These are phyloP conservation scores for Leptodontidium sp. DNA, from an alignment of 2,329 filamentous ascomycete genomes.

Conservation along the genomic window DNA sequence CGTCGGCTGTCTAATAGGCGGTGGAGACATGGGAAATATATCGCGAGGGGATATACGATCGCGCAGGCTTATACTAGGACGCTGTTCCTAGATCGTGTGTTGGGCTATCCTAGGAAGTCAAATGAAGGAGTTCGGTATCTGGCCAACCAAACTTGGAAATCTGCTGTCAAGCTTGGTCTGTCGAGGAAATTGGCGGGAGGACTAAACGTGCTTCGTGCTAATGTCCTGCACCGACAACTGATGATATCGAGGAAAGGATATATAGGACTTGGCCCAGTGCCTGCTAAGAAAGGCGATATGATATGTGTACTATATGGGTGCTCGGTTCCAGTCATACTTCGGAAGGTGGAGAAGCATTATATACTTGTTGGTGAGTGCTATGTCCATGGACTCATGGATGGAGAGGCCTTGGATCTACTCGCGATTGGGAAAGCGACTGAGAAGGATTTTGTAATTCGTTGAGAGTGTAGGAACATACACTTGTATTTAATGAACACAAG, in stretches of 20 bases:
- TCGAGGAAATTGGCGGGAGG: slow-evolving; percentile 5
- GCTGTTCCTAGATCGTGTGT: background rate
- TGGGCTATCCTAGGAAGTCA: slow-evolving; percentile 9
- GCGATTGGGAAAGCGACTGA: slow-evolving; percentile 14
- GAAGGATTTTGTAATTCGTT: slow-evolving; percentile 12
- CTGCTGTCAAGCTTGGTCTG: slow-evolving; percentile 7
- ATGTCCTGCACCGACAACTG: slow-evolving; percentile 9
- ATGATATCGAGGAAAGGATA: slow-evolving; percentile 11
- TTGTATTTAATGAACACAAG: background rate
- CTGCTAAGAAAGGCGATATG: slow-evolving; percentile 3
- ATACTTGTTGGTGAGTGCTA: slow-evolving; percentile 16
- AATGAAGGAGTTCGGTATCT: slow-evolving; percentile 10
- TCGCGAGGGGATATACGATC: slow-evolving; percentile 9
- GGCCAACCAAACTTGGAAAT: slow-evolving; percentile 12
- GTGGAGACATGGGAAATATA: slow-evolving; percentile 17
- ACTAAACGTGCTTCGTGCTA: slow-evolving; percentile 4
- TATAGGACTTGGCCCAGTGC: slow-evolving; percentile 8
- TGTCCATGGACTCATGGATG: slow-evolving; percentile 16
- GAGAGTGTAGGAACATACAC: background rate
- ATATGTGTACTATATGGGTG: slow-evolving; percentile 17
- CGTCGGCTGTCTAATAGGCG: background rate
- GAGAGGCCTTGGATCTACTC: slow-evolving; percentile 3
- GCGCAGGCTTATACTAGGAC: slow-evolving; percentile 14
- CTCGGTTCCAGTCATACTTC: background rate
- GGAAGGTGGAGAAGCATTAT: slow-evolving; percentile 9